Percentiles rank a stretch among this genome's conserved stretches.
Conservation (phyloP, 2,329 filamentous ascomycete species). For the Sporothrix curviconia region DNA sequence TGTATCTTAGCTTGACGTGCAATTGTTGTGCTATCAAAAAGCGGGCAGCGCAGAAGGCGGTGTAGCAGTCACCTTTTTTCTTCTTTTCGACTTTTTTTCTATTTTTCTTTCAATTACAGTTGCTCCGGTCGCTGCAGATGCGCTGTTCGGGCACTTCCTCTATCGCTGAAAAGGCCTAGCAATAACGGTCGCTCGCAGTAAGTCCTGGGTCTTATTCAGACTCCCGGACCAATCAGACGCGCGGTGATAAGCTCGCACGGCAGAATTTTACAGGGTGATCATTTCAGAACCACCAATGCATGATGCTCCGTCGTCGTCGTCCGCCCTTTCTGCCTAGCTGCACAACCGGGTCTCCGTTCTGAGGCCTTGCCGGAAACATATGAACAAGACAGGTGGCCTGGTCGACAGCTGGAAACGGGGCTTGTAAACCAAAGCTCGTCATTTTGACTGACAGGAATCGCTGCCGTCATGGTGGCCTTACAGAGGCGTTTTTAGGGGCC, state of each 20-base stretch:
- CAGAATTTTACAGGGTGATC: neutral
- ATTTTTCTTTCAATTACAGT: neutral
- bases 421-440: no score
- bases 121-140: neutral
- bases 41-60: conserved; percentile 1
- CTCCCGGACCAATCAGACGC: conserved; percentile 5
- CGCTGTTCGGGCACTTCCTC: neutral
- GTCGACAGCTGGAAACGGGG: no score
- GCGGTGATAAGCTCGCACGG: conserved; percentile 2
- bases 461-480: no score
- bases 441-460: no score
- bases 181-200: neutral
- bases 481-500: no score
- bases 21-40: conserved; percentile 3
- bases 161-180: neutral
- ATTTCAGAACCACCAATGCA: no score
- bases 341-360: no score
- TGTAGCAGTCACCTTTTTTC: neutral
- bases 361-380: no score
- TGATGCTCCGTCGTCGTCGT: neutral
- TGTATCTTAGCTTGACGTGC: neutral
- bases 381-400: no score
- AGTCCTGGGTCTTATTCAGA: conserved; percentile 4
- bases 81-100: neutral
- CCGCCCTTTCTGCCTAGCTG: conserved; percentile 5